Evolutionary conservation across 345 rosid species (phyloP).

Genomic region (Jatropha curcas): DNA sequence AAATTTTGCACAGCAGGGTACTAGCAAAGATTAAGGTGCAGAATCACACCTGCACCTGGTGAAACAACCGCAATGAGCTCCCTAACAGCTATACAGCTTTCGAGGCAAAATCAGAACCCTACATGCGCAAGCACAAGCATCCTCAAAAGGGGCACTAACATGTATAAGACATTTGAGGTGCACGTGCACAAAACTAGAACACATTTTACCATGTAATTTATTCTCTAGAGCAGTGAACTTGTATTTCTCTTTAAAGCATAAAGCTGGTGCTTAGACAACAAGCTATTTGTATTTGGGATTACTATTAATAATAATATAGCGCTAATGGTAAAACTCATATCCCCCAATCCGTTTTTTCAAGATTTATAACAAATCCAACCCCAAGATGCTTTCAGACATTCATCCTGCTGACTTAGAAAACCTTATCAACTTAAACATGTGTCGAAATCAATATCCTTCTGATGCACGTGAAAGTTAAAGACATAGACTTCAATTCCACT

Average conservation of each 20-base stretch:
- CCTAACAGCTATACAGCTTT: conserved; percentile 14
- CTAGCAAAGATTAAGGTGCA: neutral
- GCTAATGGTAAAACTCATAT: neutral
- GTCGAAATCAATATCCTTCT: neutral
- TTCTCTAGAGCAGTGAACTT: neutral
- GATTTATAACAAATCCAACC: neutral
- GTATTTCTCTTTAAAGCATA: neutral
- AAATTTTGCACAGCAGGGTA: neutral
- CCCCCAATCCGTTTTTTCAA: neutral
- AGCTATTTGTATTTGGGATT: neutral
- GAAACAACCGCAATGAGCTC: conserved; percentile 23
- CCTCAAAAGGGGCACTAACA: neutral
- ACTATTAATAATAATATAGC: no score
- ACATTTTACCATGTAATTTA: neutral
- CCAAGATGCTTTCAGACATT: neutral
- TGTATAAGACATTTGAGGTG: neutral
- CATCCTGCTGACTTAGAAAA: neutral
- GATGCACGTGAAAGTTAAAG: neutral
- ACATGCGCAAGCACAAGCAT: conserved; percentile 6
- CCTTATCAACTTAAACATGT: neutral
- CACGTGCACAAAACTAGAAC: neutral
- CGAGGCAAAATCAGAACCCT: conserved; percentile 23
- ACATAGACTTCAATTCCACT: neutral
- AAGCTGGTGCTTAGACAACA: neutral
- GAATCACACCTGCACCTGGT: conserved; percentile 19